A percentile compares a stretch with the other conserved stretches of the same genome.
Conservation (phyloP, 306 rosid genomes). For the Fragaria nilgerrensis region DNA sequence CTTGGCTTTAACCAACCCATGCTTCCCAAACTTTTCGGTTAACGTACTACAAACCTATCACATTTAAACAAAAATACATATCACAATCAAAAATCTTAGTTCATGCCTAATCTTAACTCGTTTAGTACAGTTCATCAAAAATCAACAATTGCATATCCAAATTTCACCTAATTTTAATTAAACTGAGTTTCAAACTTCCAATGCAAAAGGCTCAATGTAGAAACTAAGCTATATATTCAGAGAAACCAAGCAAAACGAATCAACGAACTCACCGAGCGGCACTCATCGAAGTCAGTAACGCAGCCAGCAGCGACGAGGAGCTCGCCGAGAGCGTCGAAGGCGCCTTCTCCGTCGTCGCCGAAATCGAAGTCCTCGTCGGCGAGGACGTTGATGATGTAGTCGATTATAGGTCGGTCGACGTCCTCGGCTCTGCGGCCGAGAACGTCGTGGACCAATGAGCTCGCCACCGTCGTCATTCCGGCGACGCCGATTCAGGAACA, state of each 20-base stretch:
- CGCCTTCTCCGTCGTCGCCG: slow-evolving; percentile 86
- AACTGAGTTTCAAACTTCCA: background rate
- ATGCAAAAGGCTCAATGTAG: background rate
- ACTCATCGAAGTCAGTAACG: slow-evolving; percentile 66
- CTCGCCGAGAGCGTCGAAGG: slow-evolving; percentile 82
- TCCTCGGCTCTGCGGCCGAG: slow-evolving; percentile 65
- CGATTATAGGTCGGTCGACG: slow-evolving; percentile 82
- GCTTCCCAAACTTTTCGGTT: slow-evolving; percentile 83
- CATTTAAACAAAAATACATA: background rate
- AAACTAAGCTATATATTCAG: background rate
- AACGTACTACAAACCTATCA: slow-evolving; percentile 73
- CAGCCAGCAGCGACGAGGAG: slow-evolving; percentile 87
- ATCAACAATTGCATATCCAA: background rate
- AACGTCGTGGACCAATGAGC: slow-evolving; percentile 85
- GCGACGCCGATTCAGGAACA: slow-evolving; percentile 13
- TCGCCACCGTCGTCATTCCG: slow-evolving; percentile 72
- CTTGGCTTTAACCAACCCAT: slow-evolving; percentile 74
- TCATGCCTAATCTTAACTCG: background rate
- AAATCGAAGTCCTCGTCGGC: slow-evolving; percentile 98
- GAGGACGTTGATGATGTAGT: slow-evolving; percentile 88
- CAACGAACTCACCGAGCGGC: slow-evolving; percentile 65
- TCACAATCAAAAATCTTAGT: background rate
- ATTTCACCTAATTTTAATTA: background rate
- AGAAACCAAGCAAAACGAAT: slow-evolving; percentile 10
- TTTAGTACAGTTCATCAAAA: background rate